Conservation (phyloP, 805 yeast genomes). For the Suhomyces sp. region DNA sequence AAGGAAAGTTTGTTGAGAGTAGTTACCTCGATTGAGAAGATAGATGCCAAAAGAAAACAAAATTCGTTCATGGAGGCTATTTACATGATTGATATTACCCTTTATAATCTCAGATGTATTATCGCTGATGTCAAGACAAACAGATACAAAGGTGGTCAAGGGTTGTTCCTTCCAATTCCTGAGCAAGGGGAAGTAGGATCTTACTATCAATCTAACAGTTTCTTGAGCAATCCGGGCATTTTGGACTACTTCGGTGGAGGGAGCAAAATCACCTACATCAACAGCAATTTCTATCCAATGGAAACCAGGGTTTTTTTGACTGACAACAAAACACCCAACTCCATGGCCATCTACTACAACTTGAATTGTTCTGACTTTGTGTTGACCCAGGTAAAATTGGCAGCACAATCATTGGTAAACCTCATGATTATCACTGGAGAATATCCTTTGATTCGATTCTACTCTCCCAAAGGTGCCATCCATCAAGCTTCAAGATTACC, state of each 20-base stretch:
- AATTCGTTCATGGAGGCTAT: slow-evolving; percentile 73
- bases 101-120: slow-evolving; percentile 71
- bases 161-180: slow-evolving; percentile 61
- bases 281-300: slow-evolving; percentile 53
- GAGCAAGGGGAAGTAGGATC: slow-evolving; percentile 17
- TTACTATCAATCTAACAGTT: slow-evolving; percentile 21
- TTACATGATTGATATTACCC: slow-evolving; percentile 71
- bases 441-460: slow-evolving; percentile 81
- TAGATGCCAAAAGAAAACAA: slow-evolving; percentile 61
- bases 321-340: slow-evolving; percentile 47
- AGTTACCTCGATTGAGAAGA: slow-evolving; percentile 62
- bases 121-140: slow-evolving; percentile 69
- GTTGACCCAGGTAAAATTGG: slow-evolving; percentile 52
- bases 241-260: slow-evolving; percentile 33
- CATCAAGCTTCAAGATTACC: slow-evolving; percentile 62
- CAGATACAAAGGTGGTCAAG: slow-evolving; percentile 74
- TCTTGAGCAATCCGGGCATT: slow-evolving; percentile 31
- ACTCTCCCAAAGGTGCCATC: slow-evolving; percentile 48
- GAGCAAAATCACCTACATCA: slow-evolving; percentile 25
- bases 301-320: slow-evolving; percentile 74
- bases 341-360: slow-evolving; percentile 74
- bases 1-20: slow-evolving; percentile 49
- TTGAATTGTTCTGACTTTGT: slow-evolving; percentile 61
- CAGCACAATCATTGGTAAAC: slow-evolving; percentile 67
- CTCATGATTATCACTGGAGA: slow-evolving; percentile 81